Evolutionary conservation across 192 early-diverging fungal species (phyloP), one percentile per base, ranked within the genome.

Genomic region (Umbelopsis isabellina): DNA sequence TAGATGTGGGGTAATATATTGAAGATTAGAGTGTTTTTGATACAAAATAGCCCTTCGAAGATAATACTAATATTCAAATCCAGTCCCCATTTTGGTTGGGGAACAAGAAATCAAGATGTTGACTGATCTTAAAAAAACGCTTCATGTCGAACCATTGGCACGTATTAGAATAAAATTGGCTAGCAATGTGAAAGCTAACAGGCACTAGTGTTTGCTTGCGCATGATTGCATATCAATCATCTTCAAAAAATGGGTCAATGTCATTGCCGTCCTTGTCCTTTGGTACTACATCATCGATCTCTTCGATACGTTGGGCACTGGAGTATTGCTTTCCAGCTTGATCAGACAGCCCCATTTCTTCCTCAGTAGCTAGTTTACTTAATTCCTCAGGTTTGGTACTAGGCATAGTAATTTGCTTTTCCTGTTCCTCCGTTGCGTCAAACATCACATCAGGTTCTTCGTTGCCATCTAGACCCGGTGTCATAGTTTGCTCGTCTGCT

Each of bases 241-340:
- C 74, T 47, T 41, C 75, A 70, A 76, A 76, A 21, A 76, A 76
- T 33, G 75, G 75, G 49, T 76, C 75, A n/a, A 76, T 41, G 37
- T 76, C 69, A 15, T 47, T 27, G 15, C 71, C 70, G 49, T 49
- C 49, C 12, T 69, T 52, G 22, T 47, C 45, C 37, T 10, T 22
- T 52, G 48, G 33, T 27, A n/a, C 67, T 21, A 44, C 16, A 15
- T 41, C 41, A 30, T 25, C 49, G 20, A 49, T 49, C 47, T 69
- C 67, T 22, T 25, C 16, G 1, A 44, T 33, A n/a, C 27, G 49
- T 20, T 69, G 11, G 30, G 16, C 23, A 33, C 35, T 52, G 16
- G 23, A 49, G 7, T 30, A 21, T 13, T 22, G 16, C 12, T 49
- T 44, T 49, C 25, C 51, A 16, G 51, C 67, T 30, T 35, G 33